Base-by-base conservation (phyloP, 805 yeast species). In the Candida nonsorbophila region DNA sequence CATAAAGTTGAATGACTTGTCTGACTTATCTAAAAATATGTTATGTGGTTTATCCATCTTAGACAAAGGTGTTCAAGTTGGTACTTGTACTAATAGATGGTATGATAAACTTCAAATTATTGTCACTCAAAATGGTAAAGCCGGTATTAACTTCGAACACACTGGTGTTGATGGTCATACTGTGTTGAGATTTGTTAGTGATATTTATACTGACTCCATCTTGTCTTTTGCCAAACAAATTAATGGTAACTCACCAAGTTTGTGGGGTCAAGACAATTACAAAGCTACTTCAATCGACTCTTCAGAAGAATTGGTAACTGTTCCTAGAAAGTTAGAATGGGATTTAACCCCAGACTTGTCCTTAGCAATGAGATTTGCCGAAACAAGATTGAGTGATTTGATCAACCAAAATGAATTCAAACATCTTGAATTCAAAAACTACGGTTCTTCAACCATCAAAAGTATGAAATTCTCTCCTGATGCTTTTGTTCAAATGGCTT, bases 91-190 rank as follows among this genome's bases (percentile, higher is more conserved):
- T 19, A 87, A 87, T 56, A 67, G 97, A 52, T 87, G 95, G 96
- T 87, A 86, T 52, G 97, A 87, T 58, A 87, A 87, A 58, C 59
- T 87, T 40, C 96, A 87, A 55, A 69, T 87, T 41, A 87, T 87
- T 30, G 75, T 87, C 32, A 85, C 95, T 4, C 76, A 78, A 51
- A 85, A 87, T 54, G 94, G 94, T 14, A 83, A 84, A 55, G 95
- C 92, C 2, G 97, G 97, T 16, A 79, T 87, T 41, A 87, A 88
- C 54, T 87, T 87, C 51, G 97, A 87, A 49, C 92, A 87, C 49
- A 83, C 97, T 0, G 95, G 95, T 43, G 94, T 87, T 16, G 97
- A 87, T 57, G 97, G 97, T 33, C 96, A 87, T 54, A 87, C 97
- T 0, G 95, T 87, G 4, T 62, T 87, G 41, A 62, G 96, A 40